These are phyloP conservation scores for Bidens hawaiensis DNA, from an alignment of 140 eudicot genomes.

Conservation along the genomic window DNA sequence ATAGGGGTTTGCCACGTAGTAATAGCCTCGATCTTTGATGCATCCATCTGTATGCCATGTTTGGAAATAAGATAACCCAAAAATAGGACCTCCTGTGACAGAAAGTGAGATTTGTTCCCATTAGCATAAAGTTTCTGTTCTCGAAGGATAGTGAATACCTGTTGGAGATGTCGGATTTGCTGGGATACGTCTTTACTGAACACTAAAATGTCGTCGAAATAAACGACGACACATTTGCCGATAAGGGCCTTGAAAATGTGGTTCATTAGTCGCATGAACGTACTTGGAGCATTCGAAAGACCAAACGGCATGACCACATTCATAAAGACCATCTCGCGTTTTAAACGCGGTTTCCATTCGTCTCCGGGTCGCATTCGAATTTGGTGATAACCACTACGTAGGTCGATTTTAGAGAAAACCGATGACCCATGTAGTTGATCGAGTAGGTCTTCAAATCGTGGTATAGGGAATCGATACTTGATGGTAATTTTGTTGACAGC, in stretches of 20 bases:
- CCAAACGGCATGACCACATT: slow-evolving; percentile 19
- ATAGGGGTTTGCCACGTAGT: not conserved
- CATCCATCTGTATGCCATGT: slow-evolving; percentile 5
- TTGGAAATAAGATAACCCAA: slow-evolving; percentile 7
- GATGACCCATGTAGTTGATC: not conserved
- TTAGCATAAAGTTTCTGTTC: not conserved
- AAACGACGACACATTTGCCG: not conserved
- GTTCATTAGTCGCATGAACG: not conserved
- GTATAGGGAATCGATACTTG: not conserved
- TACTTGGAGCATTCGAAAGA: slow-evolving; percentile 6
- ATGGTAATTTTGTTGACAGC: not conserved
- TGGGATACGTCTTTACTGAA: not conserved
- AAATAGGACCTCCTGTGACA: not conserved
- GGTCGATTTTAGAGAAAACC: not conserved
- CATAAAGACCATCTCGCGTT: slow-evolving; percentile 13
- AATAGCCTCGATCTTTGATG: slow-evolving; percentile 2
- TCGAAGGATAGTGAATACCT: not conserved
- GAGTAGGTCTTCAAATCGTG: slow-evolving; percentile 9
- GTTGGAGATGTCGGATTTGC: slow-evolving; percentile 8
- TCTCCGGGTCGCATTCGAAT: slow-evolving; percentile 17
- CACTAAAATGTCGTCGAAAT: not conserved
- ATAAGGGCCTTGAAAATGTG: not conserved
- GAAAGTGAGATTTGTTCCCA: not conserved
- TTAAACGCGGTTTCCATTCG: slow-evolving; percentile 15
- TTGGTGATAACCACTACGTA: not conserved